Conservation (phyloP, 2,329 filamentous ascomycete species). For the Endocalyx cinctus region DNA sequence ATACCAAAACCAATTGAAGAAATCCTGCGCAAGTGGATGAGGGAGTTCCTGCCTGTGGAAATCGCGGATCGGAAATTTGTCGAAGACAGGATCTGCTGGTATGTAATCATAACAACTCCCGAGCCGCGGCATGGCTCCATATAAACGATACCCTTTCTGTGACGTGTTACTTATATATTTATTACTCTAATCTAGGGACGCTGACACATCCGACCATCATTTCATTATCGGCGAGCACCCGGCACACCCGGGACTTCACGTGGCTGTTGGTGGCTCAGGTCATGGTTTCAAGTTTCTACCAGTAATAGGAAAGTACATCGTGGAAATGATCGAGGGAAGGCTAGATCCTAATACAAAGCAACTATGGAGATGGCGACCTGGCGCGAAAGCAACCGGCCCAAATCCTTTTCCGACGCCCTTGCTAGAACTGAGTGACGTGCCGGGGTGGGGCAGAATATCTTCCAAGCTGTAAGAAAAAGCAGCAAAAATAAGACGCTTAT, state of each 20-base stretch:
- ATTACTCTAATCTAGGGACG: background rate
- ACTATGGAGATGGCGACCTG: background rate
- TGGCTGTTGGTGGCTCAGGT: too few species aligned
- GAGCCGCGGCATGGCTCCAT: background rate
- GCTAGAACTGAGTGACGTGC: constrained; percentile 1
- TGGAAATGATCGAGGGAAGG: too few species aligned
- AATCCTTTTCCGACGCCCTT: constrained; percentile 1
- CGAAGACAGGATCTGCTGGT: constrained; percentile 1
- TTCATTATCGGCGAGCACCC: constrained; percentile 1
- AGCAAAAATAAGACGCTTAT: too few species aligned
- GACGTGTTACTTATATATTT: background rate
- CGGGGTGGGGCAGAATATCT: background rate
- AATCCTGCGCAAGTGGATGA: constrained; percentile 1
- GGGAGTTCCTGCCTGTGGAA: background rate
- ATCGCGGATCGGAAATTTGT: background rate
- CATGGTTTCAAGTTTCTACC: too few species aligned
- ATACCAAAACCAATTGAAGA: constrained; percentile 1
- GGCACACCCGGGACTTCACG: background rate
- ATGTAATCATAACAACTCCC: background rate
- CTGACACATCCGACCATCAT: background rate
- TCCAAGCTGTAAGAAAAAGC: too few species aligned
- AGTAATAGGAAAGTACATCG: too few species aligned
- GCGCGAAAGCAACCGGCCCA: background rate
- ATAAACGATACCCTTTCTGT: background rate
- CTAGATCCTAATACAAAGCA: background rate